Percentiles rank a stretch among this genome's conserved stretches.
Conservation (phyloP, 192 early-diverging fungal species). For the Coemansia sp. region DNA sequence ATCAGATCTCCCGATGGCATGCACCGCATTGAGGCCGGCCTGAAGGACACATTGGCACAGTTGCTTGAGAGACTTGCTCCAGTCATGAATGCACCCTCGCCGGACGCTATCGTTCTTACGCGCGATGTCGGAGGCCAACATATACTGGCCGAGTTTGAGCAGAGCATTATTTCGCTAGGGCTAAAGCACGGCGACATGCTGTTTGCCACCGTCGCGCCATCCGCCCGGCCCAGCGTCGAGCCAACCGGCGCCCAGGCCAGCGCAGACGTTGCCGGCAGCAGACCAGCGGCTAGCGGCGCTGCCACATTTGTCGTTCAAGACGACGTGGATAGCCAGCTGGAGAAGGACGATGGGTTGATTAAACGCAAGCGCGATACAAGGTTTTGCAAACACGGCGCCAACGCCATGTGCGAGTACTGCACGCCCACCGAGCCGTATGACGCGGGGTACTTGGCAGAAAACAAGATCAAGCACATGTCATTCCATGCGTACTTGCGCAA, state of each 20-base stretch:
- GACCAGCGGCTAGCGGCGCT: background rate
- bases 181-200: constrained; percentile 51
- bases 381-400: constrained; percentile 64
- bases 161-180: constrained; percentile 31
- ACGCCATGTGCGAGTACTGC: constrained; percentile 53
- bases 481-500: constrained; percentile 91
- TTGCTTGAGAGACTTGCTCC: constrained; percentile 35
- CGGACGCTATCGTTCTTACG: constrained; percentile 39
- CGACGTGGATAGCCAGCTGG: constrained; percentile 78
- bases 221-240: constrained; percentile 30
- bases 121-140: constrained; percentile 23
- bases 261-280: background rate
- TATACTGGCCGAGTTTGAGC: constrained; percentile 40
- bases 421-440: constrained; percentile 80
- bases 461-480: constrained; percentile 97
- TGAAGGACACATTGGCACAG: constrained; percentile 27
- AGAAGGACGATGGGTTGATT: constrained; percentile 83
- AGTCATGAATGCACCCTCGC: constrained; percentile 28
- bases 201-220: constrained; percentile 30
- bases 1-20: constrained; percentile 50
- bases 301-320: constrained; percentile 58
- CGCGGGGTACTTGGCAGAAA: constrained; percentile 78
- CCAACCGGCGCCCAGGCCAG: background rate
- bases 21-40: constrained; percentile 42
- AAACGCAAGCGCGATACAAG: constrained; percentile 73